Evolutionary conservation across 345 rosid species (phyloP), one percentile per base, ranked within the genome.

Genomic region (Litchi chinensis): DNA sequence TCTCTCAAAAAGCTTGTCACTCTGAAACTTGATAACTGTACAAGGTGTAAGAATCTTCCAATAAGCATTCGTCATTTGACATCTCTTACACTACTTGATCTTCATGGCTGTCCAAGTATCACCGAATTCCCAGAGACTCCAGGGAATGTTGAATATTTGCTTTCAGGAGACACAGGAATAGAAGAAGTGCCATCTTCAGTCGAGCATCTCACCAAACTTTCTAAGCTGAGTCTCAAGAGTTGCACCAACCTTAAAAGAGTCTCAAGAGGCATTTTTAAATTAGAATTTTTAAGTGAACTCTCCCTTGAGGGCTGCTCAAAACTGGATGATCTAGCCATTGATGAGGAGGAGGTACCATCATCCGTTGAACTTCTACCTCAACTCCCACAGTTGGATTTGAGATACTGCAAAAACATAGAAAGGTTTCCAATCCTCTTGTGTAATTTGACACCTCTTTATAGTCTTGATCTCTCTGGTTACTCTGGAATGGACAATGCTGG

Each of bases 121-220:
- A 74, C 32, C 10, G 21, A 74, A n/a, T 74, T 74, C 40, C 82
- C 82, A 67, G 39, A 41, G 24, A 12, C 63, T 16, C 22, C 59
- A 13, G 10, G 16, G 19, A 44, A 62, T 26, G 5, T 74, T 28
- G 44, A 67, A n/a, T 67, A 21, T 43, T 68, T 79, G 41, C 8
- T 16, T 57, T 66, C 56, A 37, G 43, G 50, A 44, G 60, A 62
- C 46, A 79, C 82, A 4, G 77, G 52, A 13, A 73, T 74, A 11
- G 44, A 66, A 56, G 46, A 73, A 74, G 50, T 74, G 37, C 78
- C 78, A 13, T 67, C 56, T 52, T 79, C 74, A 9, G 64, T 79
- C 28, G 19, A 21, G 56, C 10, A 18, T 24, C 46, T 67, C 11
- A 28, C 44, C 21, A 6, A 43, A 26, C 82, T 79, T 52, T 15